Evolutionary conservation across 2,329 filamentous ascomycete species (phyloP).

Genomic region (Fusarium acutatum): DNA sequence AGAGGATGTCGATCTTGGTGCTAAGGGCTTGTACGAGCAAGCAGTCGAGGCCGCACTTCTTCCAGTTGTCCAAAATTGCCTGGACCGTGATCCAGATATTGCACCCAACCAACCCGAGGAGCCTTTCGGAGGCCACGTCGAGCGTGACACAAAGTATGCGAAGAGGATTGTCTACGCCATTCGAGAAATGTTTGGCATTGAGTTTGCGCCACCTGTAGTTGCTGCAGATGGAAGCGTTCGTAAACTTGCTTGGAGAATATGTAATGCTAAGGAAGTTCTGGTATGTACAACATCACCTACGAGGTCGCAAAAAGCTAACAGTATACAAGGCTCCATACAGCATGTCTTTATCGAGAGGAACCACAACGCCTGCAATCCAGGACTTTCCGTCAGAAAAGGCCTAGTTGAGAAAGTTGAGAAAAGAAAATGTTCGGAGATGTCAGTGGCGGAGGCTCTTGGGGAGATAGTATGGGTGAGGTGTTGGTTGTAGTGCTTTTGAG

Average conservation of each 20-base stretch:
- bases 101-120: conserved; percentile 83
- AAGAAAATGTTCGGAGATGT: not conserved
- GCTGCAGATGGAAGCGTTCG: conserved; percentile 89
- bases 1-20: conserved; percentile 71
- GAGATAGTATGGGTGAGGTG: not conserved
- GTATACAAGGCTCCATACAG: conserved; percentile 72
- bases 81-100: conserved; percentile 90
- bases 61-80: conserved; percentile 87
- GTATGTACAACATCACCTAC: conserved; percentile 61
- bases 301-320: not conserved
- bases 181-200: conserved; percentile 95
- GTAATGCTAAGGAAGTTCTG: conserved; percentile 93
- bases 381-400: conserved; percentile 47
- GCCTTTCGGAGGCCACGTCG: conserved; percentile 83
- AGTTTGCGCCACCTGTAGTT: conserved; percentile 92
- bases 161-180: conserved; percentile 93
- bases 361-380: conserved; percentile 64
- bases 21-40: conserved; percentile 68
- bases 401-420: not conserved
- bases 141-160: conserved; percentile 88
- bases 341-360: conserved; percentile 72
- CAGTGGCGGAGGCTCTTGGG: not conserved
- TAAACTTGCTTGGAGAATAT: conserved; percentile 93
- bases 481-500: conserved; percentile 9
- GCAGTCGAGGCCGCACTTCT: conserved; percentile 81